Base-by-base conservation (phyloP, 495 filamentous ascomycete species). In the Penicillium lividum region DNA sequence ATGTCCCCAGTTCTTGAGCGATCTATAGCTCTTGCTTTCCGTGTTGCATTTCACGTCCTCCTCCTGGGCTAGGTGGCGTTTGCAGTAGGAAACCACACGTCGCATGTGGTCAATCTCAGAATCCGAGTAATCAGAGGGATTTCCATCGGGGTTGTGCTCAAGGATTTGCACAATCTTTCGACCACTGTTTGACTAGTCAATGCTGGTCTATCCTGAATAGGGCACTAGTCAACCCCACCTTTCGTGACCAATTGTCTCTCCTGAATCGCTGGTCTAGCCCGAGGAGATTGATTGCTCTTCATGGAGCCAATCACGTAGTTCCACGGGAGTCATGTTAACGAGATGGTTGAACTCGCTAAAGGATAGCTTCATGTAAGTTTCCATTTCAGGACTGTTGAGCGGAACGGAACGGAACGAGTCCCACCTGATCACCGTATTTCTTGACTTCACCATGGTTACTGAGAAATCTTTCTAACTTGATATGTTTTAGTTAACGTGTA, bases 1-100 rank as follows among this genome's bases (percentile, higher is more conserved):
- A 70, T 89, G 85, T 1, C 84, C 84, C 84, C 85, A 89, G 56
- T 88, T 89, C 76, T 88, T 88, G 69, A 89, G 66, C 34, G 78
- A 82, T 57, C 78, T 80, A 59, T 83, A 83, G 40, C 81, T 82
- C 58, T 80, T 83, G 53, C 80, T 83, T 34, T 80, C 64, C 5
- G 77, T 76, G 68, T 85, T 63, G 58, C 73, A 71, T 68, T 85
- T 88, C 11, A 79, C 84, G 29, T 69, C 79, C 38, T 76, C 78
- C 71, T 90, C 86, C 66, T 88, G 84, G 27, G 83, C 86, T 3
- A 89, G 62, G 70, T 87, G 86, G 3, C 87, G 72, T 68, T 89
- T 89, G 62, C 80, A 83, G 51, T 83, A 84, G 7, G 82, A 74
- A 0, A 86, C 84, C 7, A 88, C 87, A 44, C 76, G 80, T 6